Evolutionary conservation across 495 filamentous ascomycete genomes (phyloP).

Genomic region (Aspergillus nanangensis): DNA sequence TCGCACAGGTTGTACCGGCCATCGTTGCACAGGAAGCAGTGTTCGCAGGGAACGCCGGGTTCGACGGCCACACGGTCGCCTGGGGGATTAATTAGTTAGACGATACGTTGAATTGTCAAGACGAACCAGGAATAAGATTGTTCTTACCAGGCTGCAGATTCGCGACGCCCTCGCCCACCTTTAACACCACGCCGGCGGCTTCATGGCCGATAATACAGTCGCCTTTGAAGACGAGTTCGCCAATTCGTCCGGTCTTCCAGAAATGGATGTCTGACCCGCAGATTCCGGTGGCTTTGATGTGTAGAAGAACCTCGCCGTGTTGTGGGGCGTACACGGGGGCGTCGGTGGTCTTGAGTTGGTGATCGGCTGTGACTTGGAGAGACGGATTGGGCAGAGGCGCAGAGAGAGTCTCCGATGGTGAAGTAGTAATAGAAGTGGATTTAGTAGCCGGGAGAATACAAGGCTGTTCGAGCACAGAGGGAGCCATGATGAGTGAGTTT

Average conservation of each 20-base stretch:
- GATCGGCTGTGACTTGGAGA: conserved; percentile 52
- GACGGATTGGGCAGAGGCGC: conserved; percentile 46
- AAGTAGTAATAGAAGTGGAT: conserved; percentile 7
- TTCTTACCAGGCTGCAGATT: conserved; percentile 30
- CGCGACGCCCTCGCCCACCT: conserved; percentile 48
- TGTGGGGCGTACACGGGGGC: conserved; percentile 46
- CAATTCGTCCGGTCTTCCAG: conserved; percentile 75
- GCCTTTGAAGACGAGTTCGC: conserved; percentile 60
- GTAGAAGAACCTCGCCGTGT: conserved; percentile 43
- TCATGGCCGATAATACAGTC: conserved; percentile 79
- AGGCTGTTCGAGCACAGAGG: conserved; percentile 3
- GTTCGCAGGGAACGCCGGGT: conserved; percentile 64
- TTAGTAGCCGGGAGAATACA: background rate
- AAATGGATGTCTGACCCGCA: conserved; percentile 70
- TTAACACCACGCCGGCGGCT: conserved; percentile 63
- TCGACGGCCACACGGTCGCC: conserved; percentile 75
- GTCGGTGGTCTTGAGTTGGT: conserved; percentile 44
- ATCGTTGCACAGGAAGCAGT: conserved; percentile 58
- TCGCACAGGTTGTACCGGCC: conserved; percentile 79
- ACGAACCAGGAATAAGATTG: background rate
- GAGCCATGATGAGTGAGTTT: conserved; percentile 10
- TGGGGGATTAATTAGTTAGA: too few relatives aligned
- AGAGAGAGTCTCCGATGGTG: conserved; percentile 2
- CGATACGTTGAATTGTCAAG: background rate
- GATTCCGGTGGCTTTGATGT: conserved; percentile 48